Base-by-base conservation (phyloP, 1,284 basidiomycete genomes). In the Cryptococcus sp. region DNA sequence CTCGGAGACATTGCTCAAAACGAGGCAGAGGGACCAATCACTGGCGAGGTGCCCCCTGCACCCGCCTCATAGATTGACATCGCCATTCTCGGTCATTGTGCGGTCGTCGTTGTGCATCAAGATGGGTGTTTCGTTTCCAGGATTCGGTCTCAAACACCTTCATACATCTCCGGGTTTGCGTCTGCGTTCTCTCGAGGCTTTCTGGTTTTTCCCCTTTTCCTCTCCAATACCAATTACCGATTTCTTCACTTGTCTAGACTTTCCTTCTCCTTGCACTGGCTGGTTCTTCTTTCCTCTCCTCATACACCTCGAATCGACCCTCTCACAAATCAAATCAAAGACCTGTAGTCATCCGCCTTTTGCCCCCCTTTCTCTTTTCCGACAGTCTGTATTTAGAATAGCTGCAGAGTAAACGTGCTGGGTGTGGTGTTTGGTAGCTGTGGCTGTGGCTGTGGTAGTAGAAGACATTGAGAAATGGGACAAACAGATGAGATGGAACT, bases 1-100 rank as follows among this genome's bases (percentile, higher is more conserved):
- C 75, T 81, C 48, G 80, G 80, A 17, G 79, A 80, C 63, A 74
- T 78, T 54, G 61, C 72, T 1, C 68, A 75, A 50, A 68, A 68
- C 53, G 75, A 78, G 54, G 68, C 76, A 25, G 76, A 78, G 61
- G 77, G 76, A 49, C 76, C 78, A 0, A 60, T 79, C 46, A 77
- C 76, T 22, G 77, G 74, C 38, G 78, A 79, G 50, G 54, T 70
- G 11, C 62, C 65, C 5, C 51, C 67, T 11, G 65, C 66, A 11
- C 60, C 72, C 25, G 56, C 69, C 5, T 58, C 70, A 22, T 68
- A 60, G 54, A 40, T 35, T 35, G 31, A 35, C 13, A 35, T 35
- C 31, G 31, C 31, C 31, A 35, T 35, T 35, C 31, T 35, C 31
- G 31, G 31, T 35, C 10, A 23, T 35, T 11, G 46, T 31, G 39